phyloP scores from a whole-genome alignment of 148 eudicot genomes.

The Polygonum maritimum region DNA sequence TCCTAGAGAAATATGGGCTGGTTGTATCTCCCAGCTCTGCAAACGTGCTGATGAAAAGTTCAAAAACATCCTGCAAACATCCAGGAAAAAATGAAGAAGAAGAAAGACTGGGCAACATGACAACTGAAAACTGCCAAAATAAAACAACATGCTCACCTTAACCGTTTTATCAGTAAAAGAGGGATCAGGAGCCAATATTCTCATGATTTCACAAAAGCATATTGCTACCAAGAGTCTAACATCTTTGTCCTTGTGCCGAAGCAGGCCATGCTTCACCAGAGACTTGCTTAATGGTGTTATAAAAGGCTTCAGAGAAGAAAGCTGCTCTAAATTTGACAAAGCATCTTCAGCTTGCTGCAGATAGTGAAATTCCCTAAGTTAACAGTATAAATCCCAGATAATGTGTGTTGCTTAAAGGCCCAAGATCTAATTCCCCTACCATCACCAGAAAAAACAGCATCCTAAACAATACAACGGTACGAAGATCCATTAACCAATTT shows the following conservation, averaged over 20 bases:
- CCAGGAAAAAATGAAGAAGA: neutral
- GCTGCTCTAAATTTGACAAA: constrained; percentile 48
- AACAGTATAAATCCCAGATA: neutral
- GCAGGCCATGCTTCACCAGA: constrained; percentile 50
- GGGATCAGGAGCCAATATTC: constrained; percentile 84
- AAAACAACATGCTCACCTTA: constrained; percentile 35
- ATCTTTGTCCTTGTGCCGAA: constrained; percentile 67
- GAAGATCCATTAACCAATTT: neutral
- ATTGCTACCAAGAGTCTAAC: constrained; percentile 62
- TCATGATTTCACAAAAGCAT: constrained; percentile 70
- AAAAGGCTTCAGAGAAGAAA: constrained; percentile 23
- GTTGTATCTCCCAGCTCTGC: constrained; percentile 52
- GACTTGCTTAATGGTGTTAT: constrained; percentile 31
- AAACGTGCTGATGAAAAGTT: constrained; percentile 60
- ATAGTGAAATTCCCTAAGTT: neutral
- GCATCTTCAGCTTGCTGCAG: constrained; percentile 63
- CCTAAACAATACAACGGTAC: neutral
- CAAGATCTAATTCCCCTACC: neutral
- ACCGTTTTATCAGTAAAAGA: constrained; percentile 40
- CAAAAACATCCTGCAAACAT: constrained; percentile 59
- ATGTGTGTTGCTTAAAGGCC: neutral
- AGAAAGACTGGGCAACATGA: neutral
- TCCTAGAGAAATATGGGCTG: constrained; percentile 50
- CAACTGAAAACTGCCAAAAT: neutral
- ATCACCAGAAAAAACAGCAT: neutral